phyloP scores from a whole-genome alignment of 495 filamentous ascomycete species.

The Hypomontagnella submonticulosa region DNA sequence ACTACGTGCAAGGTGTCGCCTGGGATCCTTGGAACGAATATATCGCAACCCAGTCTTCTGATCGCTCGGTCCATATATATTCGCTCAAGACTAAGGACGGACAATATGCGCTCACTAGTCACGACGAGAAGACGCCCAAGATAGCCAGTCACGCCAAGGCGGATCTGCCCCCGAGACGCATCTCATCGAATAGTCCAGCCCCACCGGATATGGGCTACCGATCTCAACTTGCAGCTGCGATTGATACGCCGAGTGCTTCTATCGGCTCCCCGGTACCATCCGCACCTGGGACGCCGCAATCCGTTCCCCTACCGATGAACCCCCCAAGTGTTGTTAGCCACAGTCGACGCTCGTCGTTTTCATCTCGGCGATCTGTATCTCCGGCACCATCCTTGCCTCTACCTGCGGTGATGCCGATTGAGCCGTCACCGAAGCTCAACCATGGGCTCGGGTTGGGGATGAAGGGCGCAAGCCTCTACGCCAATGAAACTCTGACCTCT shows the following conservation, averaged over 20 bases:
- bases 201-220: constrained; percentile 78
- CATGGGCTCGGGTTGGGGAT: constrained; percentile 69
- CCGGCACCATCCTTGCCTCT: constrained; percentile 95
- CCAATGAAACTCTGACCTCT: constrained; percentile 96
- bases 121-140: constrained; percentile 58
- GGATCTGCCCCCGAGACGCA: constrained; percentile 88
- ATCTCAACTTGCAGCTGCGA: constrained; percentile 63
- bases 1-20: constrained; percentile 98
- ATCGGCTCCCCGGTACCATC: constrained; percentile 88
- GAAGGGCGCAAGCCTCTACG: constrained; percentile 89
- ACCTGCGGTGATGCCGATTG: constrained; percentile 93
- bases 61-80: constrained; percentile 97
- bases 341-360: constrained; percentile 93
- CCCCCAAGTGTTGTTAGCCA: constrained; percentile 88
- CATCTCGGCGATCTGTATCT: constrained; percentile 90
- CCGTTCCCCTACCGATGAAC: constrained; percentile 93
- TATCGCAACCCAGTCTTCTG: constrained; percentile 97
- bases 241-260: constrained; percentile 65
- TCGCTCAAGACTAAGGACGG: constrained; percentile 96
- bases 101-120: constrained; percentile 78
- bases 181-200: constrained; percentile 92
- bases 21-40: constrained; percentile 99
- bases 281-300: constrained; percentile 93
- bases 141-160: constrained; percentile 74
- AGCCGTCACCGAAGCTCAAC: constrained; percentile 76